phyloP scores from a whole-genome alignment of 2,329 filamentous ascomycete species.

The Talaromyces albobiverticillius region DNA sequence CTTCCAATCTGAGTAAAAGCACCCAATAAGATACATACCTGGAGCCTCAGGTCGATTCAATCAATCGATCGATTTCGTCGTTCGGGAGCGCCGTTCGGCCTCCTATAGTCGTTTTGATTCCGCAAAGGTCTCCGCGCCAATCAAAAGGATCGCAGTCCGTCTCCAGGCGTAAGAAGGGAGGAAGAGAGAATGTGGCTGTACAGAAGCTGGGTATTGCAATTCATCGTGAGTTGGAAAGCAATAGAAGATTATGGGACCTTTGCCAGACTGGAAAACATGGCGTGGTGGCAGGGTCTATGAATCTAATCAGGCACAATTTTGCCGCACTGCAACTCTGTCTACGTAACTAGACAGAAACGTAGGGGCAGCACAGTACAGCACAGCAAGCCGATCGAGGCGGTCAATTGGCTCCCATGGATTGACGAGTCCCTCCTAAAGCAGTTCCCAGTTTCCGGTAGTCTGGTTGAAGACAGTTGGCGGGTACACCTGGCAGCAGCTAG shows the following conservation, averaged over 20 bases:
- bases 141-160: slow-evolving; percentile 22
- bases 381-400: slow-evolving; percentile 10
- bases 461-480: slow-evolving; percentile 10
- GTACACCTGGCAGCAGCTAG: slow-evolving; percentile 3
- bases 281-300: slow-evolving; percentile 24
- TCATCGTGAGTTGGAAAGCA: slow-evolving; percentile 32
- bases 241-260: slow-evolving; percentile 22
- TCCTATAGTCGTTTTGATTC: neutral
- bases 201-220: slow-evolving; percentile 22
- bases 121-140: slow-evolving; percentile 17
- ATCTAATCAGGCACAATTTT: slow-evolving; percentile 14
- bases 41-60: slow-evolving; percentile 5
- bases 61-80: slow-evolving; percentile 4
- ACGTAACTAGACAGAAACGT: slow-evolving; percentile 9
- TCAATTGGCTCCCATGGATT: slow-evolving; percentile 14
- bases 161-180: slow-evolving; percentile 15
- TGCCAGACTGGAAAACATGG: slow-evolving; percentile 11
- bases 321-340: slow-evolving; percentile 8
- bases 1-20: slow-evolving; percentile 8
- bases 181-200: slow-evolving; percentile 24
- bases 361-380: slow-evolving; percentile 8
- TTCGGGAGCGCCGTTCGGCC: neutral
- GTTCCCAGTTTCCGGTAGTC: slow-evolving; percentile 4
- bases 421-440: slow-evolving; percentile 3
- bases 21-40: slow-evolving; percentile 15